phyloP scores from a whole-genome alignment of 768 basidiomycete species.

The Tubosaeta brunneosetosa region DNA sequence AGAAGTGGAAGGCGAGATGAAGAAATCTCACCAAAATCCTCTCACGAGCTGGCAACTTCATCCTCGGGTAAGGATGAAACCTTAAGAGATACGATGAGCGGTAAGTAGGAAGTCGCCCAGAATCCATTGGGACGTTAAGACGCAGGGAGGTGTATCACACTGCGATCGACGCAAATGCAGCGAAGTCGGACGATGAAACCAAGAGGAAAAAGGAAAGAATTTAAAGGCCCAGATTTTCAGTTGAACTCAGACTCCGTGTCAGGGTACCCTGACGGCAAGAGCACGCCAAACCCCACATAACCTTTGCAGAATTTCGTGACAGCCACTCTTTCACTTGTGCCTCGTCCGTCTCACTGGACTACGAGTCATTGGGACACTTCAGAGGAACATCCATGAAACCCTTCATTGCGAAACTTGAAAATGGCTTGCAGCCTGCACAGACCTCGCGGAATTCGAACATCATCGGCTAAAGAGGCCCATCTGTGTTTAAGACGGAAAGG shows the following conservation, averaged over 20 bases:
- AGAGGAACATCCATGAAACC: slow-evolving; percentile 1
- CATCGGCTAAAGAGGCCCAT: not conserved
- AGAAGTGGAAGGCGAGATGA: not conserved
- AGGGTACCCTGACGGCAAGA: slow-evolving; percentile 28
- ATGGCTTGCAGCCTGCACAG: not conserved
- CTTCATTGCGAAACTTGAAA: not conserved
- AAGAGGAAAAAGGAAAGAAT: not conserved
- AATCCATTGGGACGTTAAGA: slow-evolving; percentile 14
- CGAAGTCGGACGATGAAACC: slow-evolving; percentile 2
- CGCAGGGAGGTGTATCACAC: not conserved
- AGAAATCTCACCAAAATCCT: slow-evolving; percentile 19
- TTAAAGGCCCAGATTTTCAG: slow-evolving; percentile 2
- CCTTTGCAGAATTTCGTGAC: slow-evolving; percentile 12
- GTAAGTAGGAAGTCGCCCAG: slow-evolving; percentile 17
- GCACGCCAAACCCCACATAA: slow-evolving; percentile 20
- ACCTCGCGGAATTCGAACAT: slow-evolving; percentile 13
- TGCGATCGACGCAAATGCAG: not conserved
- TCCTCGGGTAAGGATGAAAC: slow-evolving; percentile 3
- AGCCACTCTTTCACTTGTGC: slow-evolving; percentile 5
- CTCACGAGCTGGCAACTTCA: slow-evolving; percentile 20
- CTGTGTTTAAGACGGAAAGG: not conserved
- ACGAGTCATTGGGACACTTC: not conserved
- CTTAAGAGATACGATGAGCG: slow-evolving; percentile 27
- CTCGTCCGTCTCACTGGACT: not conserved
- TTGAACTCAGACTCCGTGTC: slow-evolving; percentile 18